These are phyloP conservation scores for Maudiozyma bulderi DNA, from an alignment of 805 yeast genomes.

Conservation along the genomic window DNA sequence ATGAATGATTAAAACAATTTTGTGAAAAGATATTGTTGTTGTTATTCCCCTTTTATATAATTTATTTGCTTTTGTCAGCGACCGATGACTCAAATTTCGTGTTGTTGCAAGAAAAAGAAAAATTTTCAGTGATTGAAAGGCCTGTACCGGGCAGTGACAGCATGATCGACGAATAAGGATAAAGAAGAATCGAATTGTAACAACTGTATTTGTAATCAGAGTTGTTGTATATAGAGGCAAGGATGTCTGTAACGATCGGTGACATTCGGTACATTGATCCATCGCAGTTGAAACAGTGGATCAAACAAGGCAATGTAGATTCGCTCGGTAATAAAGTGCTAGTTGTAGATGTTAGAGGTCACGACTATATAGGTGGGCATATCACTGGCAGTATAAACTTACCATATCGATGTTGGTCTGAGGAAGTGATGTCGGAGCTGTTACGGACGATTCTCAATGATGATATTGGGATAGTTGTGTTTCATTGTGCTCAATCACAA, in stretches of 20 bases:
- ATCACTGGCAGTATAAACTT: conserved; percentile 32
- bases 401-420: conserved; percentile 20
- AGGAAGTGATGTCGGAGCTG: conserved; percentile 38
- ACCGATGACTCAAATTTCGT: too few species aligned
- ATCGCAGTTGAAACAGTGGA: conserved; percentile 18
- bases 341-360: conserved; percentile 79
- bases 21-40: too few species aligned
- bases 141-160: too few species aligned
- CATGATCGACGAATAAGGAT: too few species aligned
- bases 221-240: background rate
- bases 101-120: too few species aligned
- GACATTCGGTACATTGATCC: conserved; percentile 18
- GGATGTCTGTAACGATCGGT: conserved; percentile 3
- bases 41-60: too few species aligned
- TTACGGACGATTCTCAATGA: conserved; percentile 11
- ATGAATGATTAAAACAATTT: too few species aligned
- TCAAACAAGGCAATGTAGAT: conserved; percentile 14
- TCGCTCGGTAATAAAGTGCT: conserved; percentile 15
- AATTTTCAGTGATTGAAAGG: too few species aligned
- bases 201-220: too few species aligned
- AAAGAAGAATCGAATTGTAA: too few species aligned
- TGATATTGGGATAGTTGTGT: conserved; percentile 37
- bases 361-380: conserved; percentile 63
- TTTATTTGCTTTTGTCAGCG: too few species aligned
- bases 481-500: conserved; percentile 87